Evolutionary conservation across 2,329 filamentous ascomycete genomes (phyloP), one percentile per base, ranked within the genome.

Genomic region (Paracorniculantispora psalliotae): DNA sequence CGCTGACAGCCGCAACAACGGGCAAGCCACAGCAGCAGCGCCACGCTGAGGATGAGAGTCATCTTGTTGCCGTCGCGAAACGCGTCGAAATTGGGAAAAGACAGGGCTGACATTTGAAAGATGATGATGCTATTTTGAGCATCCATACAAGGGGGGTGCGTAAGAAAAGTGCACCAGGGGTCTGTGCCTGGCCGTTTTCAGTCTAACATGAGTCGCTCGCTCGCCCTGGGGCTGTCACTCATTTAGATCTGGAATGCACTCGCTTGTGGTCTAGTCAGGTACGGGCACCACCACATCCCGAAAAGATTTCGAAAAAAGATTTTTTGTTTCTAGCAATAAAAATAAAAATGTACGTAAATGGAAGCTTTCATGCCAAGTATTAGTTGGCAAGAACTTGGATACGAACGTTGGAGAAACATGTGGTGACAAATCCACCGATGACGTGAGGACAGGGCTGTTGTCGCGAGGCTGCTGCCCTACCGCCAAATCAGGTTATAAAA

Each of bases 391-490:
- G n/a, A n/a, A n/a, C n/a, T n/a, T n/a, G n/a, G n/a, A 25, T 50
- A 43, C 39, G 28, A 50, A 6, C 25, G 49, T 6, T 21, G 10
- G 7, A 28, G 17, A 41, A 10, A n/a, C 1, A 10, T n/a, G 1
- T 26, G 49, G 35, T 26, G 49, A 52, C 48, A 51, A 51, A 39
- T 51, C 48, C 48, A 19, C 48, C 15, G 48, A 51, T 51, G 33
- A 51, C 48, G 48, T 39, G 48, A 51, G 19, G 48, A 35, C 30
- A n/a, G n/a, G n/a, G n/a, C n/a, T n/a, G n/a, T n/a, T n/a, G n/a
- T n/a, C n/a, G n/a, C n/a, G n/a, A n/a, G 30, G 30, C 30, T 33
- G 30, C 30, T 33, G 30, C 30, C 30, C 30, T 33, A 33, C 30
- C 28, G 5, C 30, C 2, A 37, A 10, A 39, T 13, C 48, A 25